These are phyloP conservation scores for Sporisorium reilianum DNA, from an alignment of 1,284 basidiomycete species.

Conservation along the genomic window DNA sequence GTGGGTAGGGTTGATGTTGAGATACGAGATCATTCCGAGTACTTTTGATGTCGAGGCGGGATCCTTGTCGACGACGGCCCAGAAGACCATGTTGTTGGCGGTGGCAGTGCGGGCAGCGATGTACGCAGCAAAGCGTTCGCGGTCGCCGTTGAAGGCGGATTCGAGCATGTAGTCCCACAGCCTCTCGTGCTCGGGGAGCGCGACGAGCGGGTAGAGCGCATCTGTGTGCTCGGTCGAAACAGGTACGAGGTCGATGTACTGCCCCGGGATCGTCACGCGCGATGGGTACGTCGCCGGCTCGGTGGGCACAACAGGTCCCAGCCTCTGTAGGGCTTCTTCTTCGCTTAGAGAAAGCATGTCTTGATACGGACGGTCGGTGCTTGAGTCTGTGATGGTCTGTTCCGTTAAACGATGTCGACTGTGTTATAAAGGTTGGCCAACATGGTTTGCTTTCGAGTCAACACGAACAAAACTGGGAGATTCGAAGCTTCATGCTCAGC, in stretches of 20 bases:
- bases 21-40: conserved; percentile 33
- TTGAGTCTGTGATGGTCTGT: neutral
- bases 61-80: conserved; percentile 35
- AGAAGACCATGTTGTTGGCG: conserved; percentile 44
- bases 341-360: conserved; percentile 28
- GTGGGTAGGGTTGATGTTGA: conserved; percentile 33
- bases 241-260: conserved; percentile 42
- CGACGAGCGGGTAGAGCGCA: conserved; percentile 25
- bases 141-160: conserved; percentile 29
- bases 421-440: neutral
- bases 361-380: neutral
- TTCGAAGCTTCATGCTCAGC: neutral
- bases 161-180: conserved; percentile 46
- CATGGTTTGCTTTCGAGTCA: conserved; percentile 10
- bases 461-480: neutral
- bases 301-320: conserved; percentile 27
- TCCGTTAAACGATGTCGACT: neutral
- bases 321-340: conserved; percentile 31
- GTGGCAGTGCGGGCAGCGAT: conserved; percentile 7
- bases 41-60: conserved; percentile 5
- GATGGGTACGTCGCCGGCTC: conserved; percentile 21
- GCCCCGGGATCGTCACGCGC: conserved; percentile 21
- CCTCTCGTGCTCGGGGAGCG: conserved; percentile 32
- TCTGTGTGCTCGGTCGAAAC: conserved; percentile 18
- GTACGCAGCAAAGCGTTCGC: conserved; percentile 7